Conservation (phyloP, 148 eudicot genomes). For the Diospyros kaki region DNA sequence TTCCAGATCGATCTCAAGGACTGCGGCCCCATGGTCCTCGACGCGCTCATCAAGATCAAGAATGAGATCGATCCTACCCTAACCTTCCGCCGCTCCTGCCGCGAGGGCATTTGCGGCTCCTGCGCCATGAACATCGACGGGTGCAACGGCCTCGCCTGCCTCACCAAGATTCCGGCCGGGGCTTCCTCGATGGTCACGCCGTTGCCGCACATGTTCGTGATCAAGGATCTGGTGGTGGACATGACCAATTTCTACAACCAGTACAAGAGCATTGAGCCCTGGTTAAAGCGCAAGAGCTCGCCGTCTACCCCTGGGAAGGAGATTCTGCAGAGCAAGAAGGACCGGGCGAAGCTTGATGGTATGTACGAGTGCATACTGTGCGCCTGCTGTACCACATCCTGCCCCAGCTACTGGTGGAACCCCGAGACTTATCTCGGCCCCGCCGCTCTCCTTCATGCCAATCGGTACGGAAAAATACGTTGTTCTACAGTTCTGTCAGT, state of each 20-base stretch:
- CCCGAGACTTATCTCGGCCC: slow-evolving; percentile 95
- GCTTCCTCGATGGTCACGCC: slow-evolving; percentile 58
- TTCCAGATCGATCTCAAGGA: slow-evolving; percentile 83
- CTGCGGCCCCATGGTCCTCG: slow-evolving; percentile 95
- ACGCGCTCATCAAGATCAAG: slow-evolving; percentile 92
- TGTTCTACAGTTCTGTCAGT: too few relatives aligned
- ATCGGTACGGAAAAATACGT: slow-evolving; percentile 36
- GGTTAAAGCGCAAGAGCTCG: slow-evolving; percentile 86
- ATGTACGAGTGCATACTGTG: slow-evolving; percentile 97
- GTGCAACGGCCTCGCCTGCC: slow-evolving; percentile 80
- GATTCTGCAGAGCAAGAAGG: slow-evolving; percentile 70
- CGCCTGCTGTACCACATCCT: slow-evolving; percentile 92
- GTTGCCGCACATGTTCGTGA: slow-evolving; percentile 92
- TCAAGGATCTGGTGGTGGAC: slow-evolving; percentile 95
- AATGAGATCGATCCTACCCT: slow-evolving; percentile 87
- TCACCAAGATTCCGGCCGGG: slow-evolving; percentile 56
- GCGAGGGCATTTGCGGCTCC: slow-evolving; percentile 94
- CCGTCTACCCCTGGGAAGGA: slow-evolving; percentile 58
- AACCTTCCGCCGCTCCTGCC: slow-evolving; percentile 89
- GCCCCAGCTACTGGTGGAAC: slow-evolving; percentile 99
- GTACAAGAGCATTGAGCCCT: slow-evolving; percentile 96
- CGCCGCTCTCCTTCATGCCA: slow-evolving; percentile 93
- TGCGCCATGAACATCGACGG: slow-evolving; percentile 99
- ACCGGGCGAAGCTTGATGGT: slow-evolving; percentile 93
- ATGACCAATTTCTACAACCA: slow-evolving; percentile 96